Base-by-base conservation (phyloP, 1,139 yeast genomes). In the Debaryomyces nepalensis region DNA sequence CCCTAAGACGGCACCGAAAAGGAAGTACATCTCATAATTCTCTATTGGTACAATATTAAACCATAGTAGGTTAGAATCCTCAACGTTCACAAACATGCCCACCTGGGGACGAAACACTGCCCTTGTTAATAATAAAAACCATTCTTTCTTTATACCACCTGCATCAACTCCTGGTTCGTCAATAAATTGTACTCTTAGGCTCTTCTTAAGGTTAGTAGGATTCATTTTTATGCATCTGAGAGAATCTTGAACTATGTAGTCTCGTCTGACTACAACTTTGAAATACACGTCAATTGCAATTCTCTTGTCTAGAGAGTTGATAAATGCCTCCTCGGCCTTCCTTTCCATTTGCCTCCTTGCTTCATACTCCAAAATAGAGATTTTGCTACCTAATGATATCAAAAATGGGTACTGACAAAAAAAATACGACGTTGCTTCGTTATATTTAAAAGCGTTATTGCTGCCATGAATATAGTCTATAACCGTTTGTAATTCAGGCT, bases 111-210 rank as follows among this genome's bases (percentile, higher is more conserved):
- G 77, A 55, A 91, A 87, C 2, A 93, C 62, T 18, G 84, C 83
- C 45, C 79, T 77, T 1, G 87, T 82, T 32, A 93, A 66, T 23
- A 90, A 62, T 39, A 82, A 68, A 61, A 93, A 91, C 98, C 98
- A 93, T 57, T 93, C 98, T 58, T 90, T 91, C 51, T 84, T 80
- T 46, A 91, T 70, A 0, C 99, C 99, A 1, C 98, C 99, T 0
- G 90, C 97, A 67, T 93, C 99, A 16, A 91, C 76, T 0, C 98
- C 98, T 0, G 93, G 95, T 56, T 93, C 98, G 42, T 83, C 83
- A 3, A 84, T 63, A 60, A 93, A 93, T 53, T 87, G 91, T 9
- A 93, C 85, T 49, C 81, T 74, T 21, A 91, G 64, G 2, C 89
- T 78, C 58, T 90, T 91, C 55, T 85, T 83, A 47, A 91, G 69